Evolutionary conservation across 306 rosid species (phyloP).

Genomic region (Pterocarpus santalinus): DNA sequence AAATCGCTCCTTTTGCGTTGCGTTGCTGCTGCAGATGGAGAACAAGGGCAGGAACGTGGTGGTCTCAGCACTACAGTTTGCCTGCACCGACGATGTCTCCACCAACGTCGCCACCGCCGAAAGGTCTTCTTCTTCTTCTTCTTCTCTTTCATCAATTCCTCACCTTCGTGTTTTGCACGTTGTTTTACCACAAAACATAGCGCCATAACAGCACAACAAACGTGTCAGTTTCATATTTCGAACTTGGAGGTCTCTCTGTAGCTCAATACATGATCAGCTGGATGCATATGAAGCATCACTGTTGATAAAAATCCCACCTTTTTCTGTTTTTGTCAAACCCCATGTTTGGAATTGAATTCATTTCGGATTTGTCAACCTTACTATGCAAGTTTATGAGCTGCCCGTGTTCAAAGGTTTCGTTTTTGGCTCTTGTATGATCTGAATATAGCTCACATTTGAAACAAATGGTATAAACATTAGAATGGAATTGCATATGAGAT

Average conservation of each 20-base stretch:
- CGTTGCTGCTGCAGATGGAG: slow-evolving; percentile 49
- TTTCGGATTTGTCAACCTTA: not conserved
- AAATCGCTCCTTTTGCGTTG: not conserved
- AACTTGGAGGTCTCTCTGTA: not conserved
- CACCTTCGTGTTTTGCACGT: not conserved
- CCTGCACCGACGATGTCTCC: slow-evolving; percentile 80
- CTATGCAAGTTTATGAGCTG: slow-evolving; percentile 31
- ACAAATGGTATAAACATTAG: not conserved
- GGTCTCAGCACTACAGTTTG: slow-evolving; percentile 88
- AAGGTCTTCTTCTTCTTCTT: slow-evolving; percentile 53
- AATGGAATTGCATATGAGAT: not conserved
- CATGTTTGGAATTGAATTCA: slow-evolving; percentile 15
- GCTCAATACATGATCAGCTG: not conserved
- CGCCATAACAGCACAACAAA: not conserved
- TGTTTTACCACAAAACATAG: not conserved
- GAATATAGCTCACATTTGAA: not conserved
- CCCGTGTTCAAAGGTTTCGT: slow-evolving; percentile 38
- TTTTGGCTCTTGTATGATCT: slow-evolving; percentile 19
- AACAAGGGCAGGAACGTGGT: slow-evolving; percentile 57
- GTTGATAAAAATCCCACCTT: not conserved
- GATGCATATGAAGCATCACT: not conserved
- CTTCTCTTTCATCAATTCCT: not conserved
- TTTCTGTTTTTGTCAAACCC: not conserved
- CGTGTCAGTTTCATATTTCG: not conserved
- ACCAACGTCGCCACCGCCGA: slow-evolving; percentile 82